phyloP scores from a whole-genome alignment of 176 grass and related monocot species.

The Aegilops speltoides region DNA sequence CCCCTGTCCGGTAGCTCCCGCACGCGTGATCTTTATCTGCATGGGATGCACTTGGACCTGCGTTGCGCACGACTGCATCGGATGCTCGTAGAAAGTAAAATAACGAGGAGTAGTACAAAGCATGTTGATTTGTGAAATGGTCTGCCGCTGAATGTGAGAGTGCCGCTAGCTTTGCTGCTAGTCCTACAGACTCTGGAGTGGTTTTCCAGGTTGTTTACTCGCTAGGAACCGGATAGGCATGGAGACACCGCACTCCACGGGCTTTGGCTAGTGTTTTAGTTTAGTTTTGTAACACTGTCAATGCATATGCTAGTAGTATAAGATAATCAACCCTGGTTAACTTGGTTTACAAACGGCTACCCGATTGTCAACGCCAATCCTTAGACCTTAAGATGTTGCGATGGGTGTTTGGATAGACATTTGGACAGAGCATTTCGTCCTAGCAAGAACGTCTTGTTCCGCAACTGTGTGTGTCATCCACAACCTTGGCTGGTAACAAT shows the following conservation, averaged over 20 bases:
- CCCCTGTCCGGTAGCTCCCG: neutral
- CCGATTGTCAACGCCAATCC: neutral
- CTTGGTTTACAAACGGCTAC: neutral
- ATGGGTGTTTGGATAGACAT: neutral
- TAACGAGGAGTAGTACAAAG: neutral
- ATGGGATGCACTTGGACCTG: neutral
- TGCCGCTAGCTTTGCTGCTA: neutral
- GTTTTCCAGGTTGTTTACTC: neutral
- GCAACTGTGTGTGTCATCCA: neutral
- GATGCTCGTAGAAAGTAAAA: neutral
- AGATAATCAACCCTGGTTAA: neutral
- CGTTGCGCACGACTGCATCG: neutral
- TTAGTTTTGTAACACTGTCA: too few relatives aligned
- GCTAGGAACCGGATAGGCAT: neutral
- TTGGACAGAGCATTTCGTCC: neutral
- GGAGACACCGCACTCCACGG: constrained; percentile 11
- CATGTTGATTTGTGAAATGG: constrained; percentile 1
- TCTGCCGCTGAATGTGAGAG: neutral
- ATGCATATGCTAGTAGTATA: neutral
- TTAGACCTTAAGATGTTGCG: neutral
- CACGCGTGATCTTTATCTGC: neutral
- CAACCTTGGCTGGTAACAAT: neutral
- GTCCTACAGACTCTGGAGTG: neutral
- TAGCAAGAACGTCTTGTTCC: too few relatives aligned
- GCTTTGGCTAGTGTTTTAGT: constrained; percentile 10